Conservation (phyloP, 306 rosid species). For the Acacia crassicarpa region DNA sequence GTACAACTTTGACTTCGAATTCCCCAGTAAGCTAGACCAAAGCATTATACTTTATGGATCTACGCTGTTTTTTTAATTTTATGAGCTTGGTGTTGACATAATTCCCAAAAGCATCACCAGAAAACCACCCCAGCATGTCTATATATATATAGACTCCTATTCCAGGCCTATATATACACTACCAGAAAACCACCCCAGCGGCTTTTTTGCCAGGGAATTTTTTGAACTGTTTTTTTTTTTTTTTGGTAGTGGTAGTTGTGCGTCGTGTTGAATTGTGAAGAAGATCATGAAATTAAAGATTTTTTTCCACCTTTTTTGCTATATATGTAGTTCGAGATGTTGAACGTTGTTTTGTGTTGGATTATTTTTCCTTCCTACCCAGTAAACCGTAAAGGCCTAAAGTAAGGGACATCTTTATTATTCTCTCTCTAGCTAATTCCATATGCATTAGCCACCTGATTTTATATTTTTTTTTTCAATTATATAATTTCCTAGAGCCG, state of each 20-base stretch:
- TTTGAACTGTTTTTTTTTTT: too few species aligned
- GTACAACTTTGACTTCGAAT: slow-evolving; percentile 2
- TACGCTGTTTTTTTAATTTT: neutral
- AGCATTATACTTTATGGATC: neutral
- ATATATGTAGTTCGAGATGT: neutral
- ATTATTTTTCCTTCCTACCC: slow-evolving; percentile 9
- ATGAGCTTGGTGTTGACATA: neutral
- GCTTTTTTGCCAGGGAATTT: too few species aligned
- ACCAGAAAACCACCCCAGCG: too few species aligned
- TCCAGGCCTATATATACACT: too few species aligned
- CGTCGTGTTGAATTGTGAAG: too few species aligned
- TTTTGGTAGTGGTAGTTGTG: too few species aligned
- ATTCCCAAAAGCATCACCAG: neutral
- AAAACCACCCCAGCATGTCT: neutral
- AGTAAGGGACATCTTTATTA: neutral
- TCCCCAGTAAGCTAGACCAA: neutral
- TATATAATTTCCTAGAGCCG: slow-evolving; percentile 9
- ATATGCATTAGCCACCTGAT: neutral
- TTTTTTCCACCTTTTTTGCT: too few species aligned
- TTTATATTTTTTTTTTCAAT: neutral
- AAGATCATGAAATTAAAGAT: too few species aligned
- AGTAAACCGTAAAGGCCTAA: neutral
- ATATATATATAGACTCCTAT: too few species aligned
- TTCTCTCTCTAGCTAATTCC: neutral
- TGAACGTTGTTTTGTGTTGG: slow-evolving; percentile 17